These are phyloP conservation scores for Solanum corneliomulleri DNA, from an alignment of 257 asterid genomes.

Conservation along the genomic window DNA sequence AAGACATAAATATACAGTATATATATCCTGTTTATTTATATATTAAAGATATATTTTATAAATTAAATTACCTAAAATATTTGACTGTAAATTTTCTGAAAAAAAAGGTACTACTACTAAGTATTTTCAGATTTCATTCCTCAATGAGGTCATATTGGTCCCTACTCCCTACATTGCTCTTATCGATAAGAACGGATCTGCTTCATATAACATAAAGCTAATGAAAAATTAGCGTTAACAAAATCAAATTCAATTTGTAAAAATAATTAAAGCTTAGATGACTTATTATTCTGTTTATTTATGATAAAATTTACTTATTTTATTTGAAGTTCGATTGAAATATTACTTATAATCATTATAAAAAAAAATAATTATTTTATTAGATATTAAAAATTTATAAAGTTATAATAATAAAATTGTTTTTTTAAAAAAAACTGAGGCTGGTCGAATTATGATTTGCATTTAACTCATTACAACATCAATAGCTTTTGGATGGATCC, in stretches of 20 bases:
- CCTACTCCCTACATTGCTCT: not conserved
- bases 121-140: not conserved
- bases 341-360: not conserved
- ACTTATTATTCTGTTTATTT: not conserved
- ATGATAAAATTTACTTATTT: not conserved
- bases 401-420: too few relatives aligned
- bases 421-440: too few relatives aligned
- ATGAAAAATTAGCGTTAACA: not conserved
- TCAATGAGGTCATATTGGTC: not conserved
- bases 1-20: not conserved
- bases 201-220: not conserved
- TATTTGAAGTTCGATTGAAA: not conserved
- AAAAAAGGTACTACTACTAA: not conserved
- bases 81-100: not conserved
- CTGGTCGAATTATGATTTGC: not conserved
- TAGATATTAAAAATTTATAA: too few relatives aligned
- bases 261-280: not conserved
- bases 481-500: not conserved
- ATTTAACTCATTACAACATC: too few relatives aligned
- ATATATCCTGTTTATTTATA: not conserved
- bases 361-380: too few relatives aligned
- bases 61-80: not conserved
- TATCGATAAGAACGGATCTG: too few relatives aligned
- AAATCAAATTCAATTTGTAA: not conserved
- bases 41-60: too few relatives aligned